Percentiles rank a stretch among this genome's conserved stretches.
Conservation (phyloP, 1,284 basidiomycete species). For the Meira miltonrushii region DNA sequence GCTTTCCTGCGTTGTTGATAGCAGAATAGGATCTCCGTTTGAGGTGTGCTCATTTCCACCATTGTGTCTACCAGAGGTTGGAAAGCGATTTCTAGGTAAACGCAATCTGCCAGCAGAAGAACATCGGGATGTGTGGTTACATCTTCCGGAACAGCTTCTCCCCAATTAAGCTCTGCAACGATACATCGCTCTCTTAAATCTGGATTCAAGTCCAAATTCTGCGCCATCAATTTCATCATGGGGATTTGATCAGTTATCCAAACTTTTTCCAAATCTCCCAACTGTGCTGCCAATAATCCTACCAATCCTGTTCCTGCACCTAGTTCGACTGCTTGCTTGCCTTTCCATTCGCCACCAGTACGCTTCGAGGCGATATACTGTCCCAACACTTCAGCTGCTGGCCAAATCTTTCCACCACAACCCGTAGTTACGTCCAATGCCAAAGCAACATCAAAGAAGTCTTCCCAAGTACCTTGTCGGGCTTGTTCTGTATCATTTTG, state of each 20-base stretch:
- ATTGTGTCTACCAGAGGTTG: slow-evolving; percentile 78
- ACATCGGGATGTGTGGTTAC: slow-evolving; percentile 60
- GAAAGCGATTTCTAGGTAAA: slow-evolving; percentile 84
- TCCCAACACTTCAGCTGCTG: slow-evolving; percentile 72
- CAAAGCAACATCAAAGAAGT: slow-evolving; percentile 54
- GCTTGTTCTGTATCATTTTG: not conserved
- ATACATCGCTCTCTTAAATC: slow-evolving; percentile 10
- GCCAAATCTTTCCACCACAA: slow-evolving; percentile 88
- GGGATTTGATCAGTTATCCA: slow-evolving; percentile 78
- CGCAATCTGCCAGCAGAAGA: slow-evolving; percentile 65
- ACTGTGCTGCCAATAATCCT: slow-evolving; percentile 70
- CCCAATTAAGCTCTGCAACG: slow-evolving; percentile 40
- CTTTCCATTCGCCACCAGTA: slow-evolving; percentile 7
- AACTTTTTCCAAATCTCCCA: slow-evolving; percentile 58
- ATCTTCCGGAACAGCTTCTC: slow-evolving; percentile 46
- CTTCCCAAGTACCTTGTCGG: not conserved
- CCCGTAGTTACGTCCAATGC: slow-evolving; percentile 73
- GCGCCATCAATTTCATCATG: slow-evolving; percentile 42
- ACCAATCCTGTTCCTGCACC: slow-evolving; percentile 60
- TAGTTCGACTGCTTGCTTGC: slow-evolving; percentile 65
- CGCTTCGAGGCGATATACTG: slow-evolving; percentile 26
- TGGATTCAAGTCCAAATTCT: slow-evolving; percentile 34
- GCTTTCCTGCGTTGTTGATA: slow-evolving; percentile 93
- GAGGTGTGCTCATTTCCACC: slow-evolving; percentile 59
- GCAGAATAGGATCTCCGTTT: slow-evolving; percentile 66